Evolutionary conservation across 768 basidiomycete genomes (phyloP).

Genomic region (Auricularia cornea): DNA sequence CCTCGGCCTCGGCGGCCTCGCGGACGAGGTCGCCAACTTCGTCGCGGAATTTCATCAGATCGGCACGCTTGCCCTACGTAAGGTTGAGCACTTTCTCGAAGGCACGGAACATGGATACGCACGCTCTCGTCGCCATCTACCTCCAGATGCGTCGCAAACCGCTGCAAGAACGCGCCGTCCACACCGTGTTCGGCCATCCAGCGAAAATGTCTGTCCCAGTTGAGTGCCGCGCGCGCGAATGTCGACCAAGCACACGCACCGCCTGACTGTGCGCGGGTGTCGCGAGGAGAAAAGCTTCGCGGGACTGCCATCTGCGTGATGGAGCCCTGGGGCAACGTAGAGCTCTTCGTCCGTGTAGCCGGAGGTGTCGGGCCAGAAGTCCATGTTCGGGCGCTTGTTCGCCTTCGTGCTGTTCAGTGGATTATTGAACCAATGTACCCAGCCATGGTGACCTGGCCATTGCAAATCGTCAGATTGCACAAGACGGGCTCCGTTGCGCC

Average conservation of each 20-base stretch:
- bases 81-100: not conserved
- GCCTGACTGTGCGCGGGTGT: constrained; percentile 61
- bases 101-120: not conserved
- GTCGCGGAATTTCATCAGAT: constrained; percentile 55
- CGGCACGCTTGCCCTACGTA: constrained; percentile 35
- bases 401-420: constrained; percentile 31
- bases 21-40: constrained; percentile 64
- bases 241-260: constrained; percentile 25
- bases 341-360: constrained; percentile 64
- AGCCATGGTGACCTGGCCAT: constrained; percentile 60
- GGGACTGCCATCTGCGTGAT: constrained; percentile 45
- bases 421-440: constrained; percentile 77
- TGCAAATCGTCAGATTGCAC: not conserved
- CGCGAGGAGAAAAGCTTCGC: constrained; percentile 72
- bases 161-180: constrained; percentile 75
- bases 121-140: constrained; percentile 24
- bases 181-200: constrained; percentile 82
- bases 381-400: constrained; percentile 46
- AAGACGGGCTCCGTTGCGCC: not conserved
- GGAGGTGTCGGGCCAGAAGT: constrained; percentile 75
- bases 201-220: constrained; percentile 48
- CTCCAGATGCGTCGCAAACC: constrained; percentile 65
- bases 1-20: constrained; percentile 73
- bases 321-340: constrained; percentile 59
- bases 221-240: not conserved